These are phyloP conservation scores for Fusarium stilboides DNA, from an alignment of 2,329 filamentous ascomycete species.

Conservation along the genomic window DNA sequence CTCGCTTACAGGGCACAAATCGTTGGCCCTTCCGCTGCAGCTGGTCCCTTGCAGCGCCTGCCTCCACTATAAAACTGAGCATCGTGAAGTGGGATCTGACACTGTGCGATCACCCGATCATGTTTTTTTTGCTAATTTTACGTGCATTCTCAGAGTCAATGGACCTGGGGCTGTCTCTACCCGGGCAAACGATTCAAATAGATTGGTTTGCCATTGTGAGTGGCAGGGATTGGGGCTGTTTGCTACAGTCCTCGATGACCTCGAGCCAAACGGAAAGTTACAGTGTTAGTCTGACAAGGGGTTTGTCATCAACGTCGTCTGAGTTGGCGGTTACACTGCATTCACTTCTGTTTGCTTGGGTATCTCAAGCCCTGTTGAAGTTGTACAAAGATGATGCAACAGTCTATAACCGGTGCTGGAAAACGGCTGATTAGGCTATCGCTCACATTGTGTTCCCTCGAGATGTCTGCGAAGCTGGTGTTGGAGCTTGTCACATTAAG, in stretches of 20 bases:
- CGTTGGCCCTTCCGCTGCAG: conserved; percentile 44
- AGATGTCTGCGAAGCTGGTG: background rate
- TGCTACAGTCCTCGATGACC: conserved; percentile 1
- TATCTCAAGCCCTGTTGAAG: conserved; percentile 32
- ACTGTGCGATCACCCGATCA: conserved; percentile 45
- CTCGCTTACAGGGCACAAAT: conserved; percentile 47
- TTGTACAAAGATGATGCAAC: conserved; percentile 41
- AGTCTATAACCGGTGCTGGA: conserved; percentile 14
- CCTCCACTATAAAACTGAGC: conserved; percentile 26
- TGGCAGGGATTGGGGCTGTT: conserved; percentile 22
- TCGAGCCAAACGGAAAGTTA: conserved; percentile 17
- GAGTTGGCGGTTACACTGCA: conserved; percentile 37
- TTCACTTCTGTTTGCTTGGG: conserved; percentile 8
- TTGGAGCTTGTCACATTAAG: background rate
- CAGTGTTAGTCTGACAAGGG: conserved; percentile 24
- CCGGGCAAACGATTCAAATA: conserved; percentile 31
- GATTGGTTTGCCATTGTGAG: conserved; percentile 18
- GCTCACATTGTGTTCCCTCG: conserved; percentile 8
- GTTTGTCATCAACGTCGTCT: conserved; percentile 29
- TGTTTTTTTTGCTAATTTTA: conserved; percentile 12
- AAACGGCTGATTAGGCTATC: conserved; percentile 34
- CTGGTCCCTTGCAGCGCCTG: conserved; percentile 42
- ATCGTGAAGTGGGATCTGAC: conserved; percentile 17
- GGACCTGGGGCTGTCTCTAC: conserved; percentile 32
- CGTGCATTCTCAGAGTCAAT: conserved; percentile 9